Base-by-base conservation (phyloP, 805 yeast species). In the Yarrowia yakushimensis region DNA sequence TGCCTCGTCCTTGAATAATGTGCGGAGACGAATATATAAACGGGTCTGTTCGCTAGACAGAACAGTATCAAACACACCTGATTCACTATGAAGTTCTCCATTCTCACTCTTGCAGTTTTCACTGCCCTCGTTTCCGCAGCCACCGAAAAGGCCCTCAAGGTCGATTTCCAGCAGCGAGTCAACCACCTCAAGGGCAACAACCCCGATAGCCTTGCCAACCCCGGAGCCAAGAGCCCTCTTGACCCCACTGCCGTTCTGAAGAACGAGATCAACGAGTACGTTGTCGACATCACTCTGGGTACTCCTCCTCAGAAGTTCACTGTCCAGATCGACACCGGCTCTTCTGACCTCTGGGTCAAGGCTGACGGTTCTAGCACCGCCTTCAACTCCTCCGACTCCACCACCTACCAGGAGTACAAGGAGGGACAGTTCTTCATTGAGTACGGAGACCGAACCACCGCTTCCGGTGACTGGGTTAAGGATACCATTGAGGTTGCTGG, bases 291-390 rank as follows among this genome's bases (percentile, higher is more conserved):
- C 11, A n/a, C 71, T 15, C 60, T 87, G 13, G 92, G 93, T 5
- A 81, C 89, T 0, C 80, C 85, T 1, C 68, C 76, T 0, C 86
- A 85, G 68, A 70, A 75, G 12, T 75, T 86, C 4, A 76, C 76
- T 4, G 82, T 85, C 4, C 71, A 84, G 48, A 69, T 86, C 17
- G 91, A 86, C 69, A 86, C 90, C 1, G 91, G 90, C 1, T 85
- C 90, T 0, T 79, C 87, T 0, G 90, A 86, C 70, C 70, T 85
- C 43, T 85, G 88, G 87, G 82, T 85, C 34, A 30, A 66, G 23
- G 62, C 62, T 20, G 33, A 39, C 12, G 52, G 46, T 18, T 20
- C 54, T 20, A 5, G 13, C 25, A 57, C 63, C 17, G 36, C 37
- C n/a, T 63, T 20, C 42, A 46, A 62, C 37, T 22, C 50, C 25